A percentile compares a stretch with the other conserved stretches of the same genome.
Conservation (phyloP, 2,329 filamentous ascomycete genomes). For the Diaporthe sp. region DNA sequence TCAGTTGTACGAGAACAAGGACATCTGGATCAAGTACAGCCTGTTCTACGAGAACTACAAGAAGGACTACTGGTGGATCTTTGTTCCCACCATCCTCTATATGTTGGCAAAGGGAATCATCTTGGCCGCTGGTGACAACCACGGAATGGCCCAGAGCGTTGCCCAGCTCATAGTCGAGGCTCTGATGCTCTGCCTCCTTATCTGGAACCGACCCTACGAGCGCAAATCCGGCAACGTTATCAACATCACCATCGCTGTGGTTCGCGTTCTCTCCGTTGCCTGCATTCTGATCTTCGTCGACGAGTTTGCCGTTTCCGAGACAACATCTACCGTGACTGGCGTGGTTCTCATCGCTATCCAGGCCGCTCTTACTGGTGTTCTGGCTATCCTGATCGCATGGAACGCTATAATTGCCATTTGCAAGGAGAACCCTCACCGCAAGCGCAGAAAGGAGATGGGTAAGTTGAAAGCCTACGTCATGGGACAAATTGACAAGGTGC, state of each 20-base stretch:
- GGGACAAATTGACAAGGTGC: conserved; percentile 32
- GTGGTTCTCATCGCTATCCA: conserved; percentile 95
- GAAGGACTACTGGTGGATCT: conserved; percentile 97
- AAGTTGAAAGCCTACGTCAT: conserved; percentile 56
- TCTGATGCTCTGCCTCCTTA: conserved; percentile 81
- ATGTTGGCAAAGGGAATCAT: conserved; percentile 90
- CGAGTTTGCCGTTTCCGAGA: conserved; percentile 89
- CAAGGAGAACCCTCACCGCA: conserved; percentile 91
- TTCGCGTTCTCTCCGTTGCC: conserved; percentile 87
- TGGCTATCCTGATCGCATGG: conserved; percentile 89
- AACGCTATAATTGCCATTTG: conserved; percentile 88
- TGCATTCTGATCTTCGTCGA: conserved; percentile 96
- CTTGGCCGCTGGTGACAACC: conserved; percentile 86
- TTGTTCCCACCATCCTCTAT: conserved; percentile 90
- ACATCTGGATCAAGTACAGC: conserved; percentile 94
- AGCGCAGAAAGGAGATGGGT: conserved; percentile 90
- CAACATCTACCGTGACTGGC: conserved; percentile 93
- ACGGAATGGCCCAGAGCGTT: conserved; percentile 85
- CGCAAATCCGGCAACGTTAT: conserved; percentile 91
- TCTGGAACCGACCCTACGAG: conserved; percentile 90
- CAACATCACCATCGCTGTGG: conserved; percentile 91
- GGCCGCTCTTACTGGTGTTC: conserved; percentile 82
- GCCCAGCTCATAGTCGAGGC: conserved; percentile 86
- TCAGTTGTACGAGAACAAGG: conserved; percentile 88
- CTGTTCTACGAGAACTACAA: conserved; percentile 98